These are phyloP conservation scores for Roridomyces roridus DNA, from an alignment of 768 basidiomycete genomes.

Conservation along the genomic window DNA sequence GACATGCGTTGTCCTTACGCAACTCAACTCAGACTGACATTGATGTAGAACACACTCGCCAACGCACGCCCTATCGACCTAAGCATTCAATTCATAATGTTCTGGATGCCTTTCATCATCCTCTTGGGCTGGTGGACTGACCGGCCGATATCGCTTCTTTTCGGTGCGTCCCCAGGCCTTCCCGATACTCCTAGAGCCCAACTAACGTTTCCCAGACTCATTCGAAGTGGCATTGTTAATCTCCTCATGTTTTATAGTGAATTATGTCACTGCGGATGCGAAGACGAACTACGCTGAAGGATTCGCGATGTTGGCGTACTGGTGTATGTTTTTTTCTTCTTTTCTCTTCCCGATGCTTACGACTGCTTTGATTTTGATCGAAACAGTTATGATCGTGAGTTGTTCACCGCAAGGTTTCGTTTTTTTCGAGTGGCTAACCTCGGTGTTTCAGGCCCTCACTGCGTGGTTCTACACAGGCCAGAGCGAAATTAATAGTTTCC, in stretches of 20 bases:
- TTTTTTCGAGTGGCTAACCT: neutral
- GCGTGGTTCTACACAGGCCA: slow-evolving; percentile 75
- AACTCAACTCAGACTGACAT: slow-evolving; percentile 40
- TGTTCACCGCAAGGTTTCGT: neutral
- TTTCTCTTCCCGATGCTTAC: too few species aligned
- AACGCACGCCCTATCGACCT: slow-evolving; percentile 76
- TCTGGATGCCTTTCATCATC: slow-evolving; percentile 79
- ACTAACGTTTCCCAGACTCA: slow-evolving; percentile 37
- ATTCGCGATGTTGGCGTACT: slow-evolving; percentile 57
- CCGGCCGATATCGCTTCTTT: slow-evolving; percentile 67
- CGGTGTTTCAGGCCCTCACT: slow-evolving; percentile 53
- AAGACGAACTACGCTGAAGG: slow-evolving; percentile 85
- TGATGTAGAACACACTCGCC: slow-evolving; percentile 53
- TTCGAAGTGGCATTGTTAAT: slow-evolving; percentile 73
- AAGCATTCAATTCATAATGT: slow-evolving; percentile 76
- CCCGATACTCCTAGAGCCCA: too few species aligned
- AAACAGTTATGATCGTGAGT: slow-evolving; percentile 17
- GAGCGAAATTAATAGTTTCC: slow-evolving; percentile 49
- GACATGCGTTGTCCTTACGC: too few species aligned
- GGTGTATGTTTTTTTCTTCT: slow-evolving; percentile 64
- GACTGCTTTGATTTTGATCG: neutral
- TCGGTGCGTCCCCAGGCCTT: slow-evolving; percentile 43
- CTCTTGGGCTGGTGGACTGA: slow-evolving; percentile 69
- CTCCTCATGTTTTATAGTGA: slow-evolving; percentile 75
- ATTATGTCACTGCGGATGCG: slow-evolving; percentile 78